phyloP scores from a whole-genome alignment of 1,284 basidiomycete genomes.

The Puccinia hordei region DNA sequence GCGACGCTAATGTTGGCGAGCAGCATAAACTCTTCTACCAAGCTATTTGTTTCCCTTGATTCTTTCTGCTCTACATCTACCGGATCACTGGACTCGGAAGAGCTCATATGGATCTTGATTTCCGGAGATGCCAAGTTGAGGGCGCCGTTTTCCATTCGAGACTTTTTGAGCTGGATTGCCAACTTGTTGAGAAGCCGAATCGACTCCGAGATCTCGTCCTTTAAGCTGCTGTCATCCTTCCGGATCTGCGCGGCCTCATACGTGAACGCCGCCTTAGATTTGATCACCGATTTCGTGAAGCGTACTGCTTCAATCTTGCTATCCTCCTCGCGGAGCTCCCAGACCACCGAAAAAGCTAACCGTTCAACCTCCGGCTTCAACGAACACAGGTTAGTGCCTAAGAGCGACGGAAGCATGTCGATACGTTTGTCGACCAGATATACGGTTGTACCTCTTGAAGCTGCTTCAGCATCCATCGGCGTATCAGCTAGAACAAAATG shows the following conservation, averaged over 20 bases:
- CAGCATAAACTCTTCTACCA: constrained; percentile 99
- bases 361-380: constrained; percentile 90
- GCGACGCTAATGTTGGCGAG: constrained; percentile 96
- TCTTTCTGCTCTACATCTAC: constrained; percentile 93
- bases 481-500: constrained; percentile 93
- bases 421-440: constrained; percentile 98
- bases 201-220: constrained; percentile 80
- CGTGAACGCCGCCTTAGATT: constrained; percentile 94
- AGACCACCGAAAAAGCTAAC: constrained; percentile 91
- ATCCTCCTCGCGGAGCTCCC: constrained; percentile 85
- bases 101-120: constrained; percentile 91
- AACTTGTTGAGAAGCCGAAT: constrained; percentile 87
- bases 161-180: constrained; percentile 80
- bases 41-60: constrained; percentile 85
- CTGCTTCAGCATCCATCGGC: constrained; percentile 95
- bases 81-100: constrained; percentile 86
- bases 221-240: constrained; percentile 81
- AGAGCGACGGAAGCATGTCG: constrained; percentile 92
- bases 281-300: constrained; percentile 95
- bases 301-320: constrained; percentile 87
- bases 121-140: constrained; percentile 96
- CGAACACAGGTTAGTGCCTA: constrained; percentile 96
- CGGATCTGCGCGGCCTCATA: constrained; percentile 94
- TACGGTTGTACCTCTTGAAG: constrained; percentile 92
- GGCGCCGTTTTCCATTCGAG: constrained; percentile 89